Evolutionary conservation across 2,329 filamentous ascomycete species (phyloP).

Genomic region (Lecanicillium sp.): DNA sequence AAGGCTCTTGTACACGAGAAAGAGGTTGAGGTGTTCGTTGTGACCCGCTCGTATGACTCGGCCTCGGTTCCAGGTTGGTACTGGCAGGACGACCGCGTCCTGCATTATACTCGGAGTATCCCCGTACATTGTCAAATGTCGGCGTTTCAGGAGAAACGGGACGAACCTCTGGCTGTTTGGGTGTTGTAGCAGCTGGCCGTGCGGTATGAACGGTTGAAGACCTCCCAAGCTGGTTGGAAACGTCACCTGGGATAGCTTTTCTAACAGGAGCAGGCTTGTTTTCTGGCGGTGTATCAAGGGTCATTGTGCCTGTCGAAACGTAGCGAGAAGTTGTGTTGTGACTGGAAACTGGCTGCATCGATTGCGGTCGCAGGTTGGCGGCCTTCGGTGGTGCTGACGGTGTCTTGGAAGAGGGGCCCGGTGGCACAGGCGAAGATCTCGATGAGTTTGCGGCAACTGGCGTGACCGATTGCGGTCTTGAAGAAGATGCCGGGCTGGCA

Average conservation of each 20-base stretch:
- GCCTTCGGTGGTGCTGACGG: constrained; percentile 27
- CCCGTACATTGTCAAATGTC: constrained; percentile 6
- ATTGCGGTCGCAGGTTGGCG: constrained; percentile 7
- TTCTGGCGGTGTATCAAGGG: constrained; percentile 47
- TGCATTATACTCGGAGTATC: constrained; percentile 18
- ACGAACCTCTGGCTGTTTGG: not conserved
- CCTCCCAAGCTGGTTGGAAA: constrained; percentile 1
- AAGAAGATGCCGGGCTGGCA: not conserved
- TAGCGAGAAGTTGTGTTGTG: constrained; percentile 21
- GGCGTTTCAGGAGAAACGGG: constrained; percentile 4
- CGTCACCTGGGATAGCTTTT: constrained; percentile 6
- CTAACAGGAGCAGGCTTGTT: constrained; percentile 33
- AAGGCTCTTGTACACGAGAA: too few species aligned
- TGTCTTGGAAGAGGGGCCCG: constrained; percentile 16
- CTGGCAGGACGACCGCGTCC: constrained; percentile 65
- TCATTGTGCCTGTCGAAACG: constrained; percentile 70
- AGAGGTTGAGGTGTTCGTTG: too few species aligned
- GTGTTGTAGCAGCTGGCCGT: not conserved
- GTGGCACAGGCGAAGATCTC: constrained; percentile 1
- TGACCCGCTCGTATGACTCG: too few species aligned
- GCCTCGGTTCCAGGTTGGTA: constrained; percentile 57
- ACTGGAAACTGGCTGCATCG: constrained; percentile 15
- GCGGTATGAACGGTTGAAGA: constrained; percentile 3
- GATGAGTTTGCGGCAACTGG: constrained; percentile 15
- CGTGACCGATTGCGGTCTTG: constrained; percentile 22